Evolutionary conservation across 306 rosid species (phyloP).

Genomic region (Trifolium subterraneum): DNA sequence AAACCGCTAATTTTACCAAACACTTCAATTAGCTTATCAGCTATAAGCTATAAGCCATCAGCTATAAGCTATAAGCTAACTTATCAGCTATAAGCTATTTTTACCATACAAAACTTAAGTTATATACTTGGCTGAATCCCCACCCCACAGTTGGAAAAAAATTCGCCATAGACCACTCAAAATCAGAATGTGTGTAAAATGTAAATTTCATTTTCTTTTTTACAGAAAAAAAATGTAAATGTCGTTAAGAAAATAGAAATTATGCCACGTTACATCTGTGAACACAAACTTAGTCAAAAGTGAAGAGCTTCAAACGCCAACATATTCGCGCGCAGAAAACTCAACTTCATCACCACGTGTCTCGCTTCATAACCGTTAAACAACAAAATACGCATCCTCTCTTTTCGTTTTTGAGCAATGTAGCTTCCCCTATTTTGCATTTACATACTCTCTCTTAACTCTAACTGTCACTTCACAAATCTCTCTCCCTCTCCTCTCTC

Average conservation of each 20-base stretch:
- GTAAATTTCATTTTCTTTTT: neutral
- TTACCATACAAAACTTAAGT: no score
- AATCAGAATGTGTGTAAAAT: neutral
- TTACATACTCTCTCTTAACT: neutral
- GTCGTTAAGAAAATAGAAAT: neutral
- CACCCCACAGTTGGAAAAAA: no score
- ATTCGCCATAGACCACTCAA: no score
- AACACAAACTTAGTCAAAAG: conserved; percentile 23
- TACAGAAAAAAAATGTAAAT: neutral
- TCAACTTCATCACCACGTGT: conserved; percentile 24
- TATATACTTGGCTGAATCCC: no score
- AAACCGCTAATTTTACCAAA: no score
- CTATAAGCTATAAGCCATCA: no score
- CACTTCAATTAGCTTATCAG: no score
- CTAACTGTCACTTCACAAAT: conserved; percentile 44
- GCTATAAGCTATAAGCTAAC: no score
- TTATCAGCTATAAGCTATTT: no score
- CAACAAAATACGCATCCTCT: neutral
- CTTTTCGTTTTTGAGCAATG: neutral
- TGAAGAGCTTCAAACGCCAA: conserved; percentile 28
- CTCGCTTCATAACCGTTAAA: neutral
- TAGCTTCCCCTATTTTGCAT: neutral
- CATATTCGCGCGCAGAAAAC: neutral
- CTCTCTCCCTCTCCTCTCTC: conserved; percentile 46
- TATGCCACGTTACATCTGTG: neutral